Evolutionary conservation across 2,329 filamentous ascomycete genomes (phyloP), one percentile per base, ranked within the genome.

Genomic region (Cladosporium velox): DNA sequence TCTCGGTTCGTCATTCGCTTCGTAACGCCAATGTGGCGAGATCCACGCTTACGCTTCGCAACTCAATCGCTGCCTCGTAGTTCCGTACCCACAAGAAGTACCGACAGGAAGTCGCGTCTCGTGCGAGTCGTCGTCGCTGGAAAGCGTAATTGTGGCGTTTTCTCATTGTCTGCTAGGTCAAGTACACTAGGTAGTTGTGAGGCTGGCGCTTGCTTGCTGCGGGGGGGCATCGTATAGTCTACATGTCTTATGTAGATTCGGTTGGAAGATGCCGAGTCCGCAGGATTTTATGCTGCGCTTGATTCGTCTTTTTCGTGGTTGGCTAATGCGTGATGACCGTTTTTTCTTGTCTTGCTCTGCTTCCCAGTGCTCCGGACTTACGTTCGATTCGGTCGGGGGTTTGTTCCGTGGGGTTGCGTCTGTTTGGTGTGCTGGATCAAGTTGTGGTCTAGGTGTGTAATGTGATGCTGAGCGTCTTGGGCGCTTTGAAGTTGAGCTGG

Each of bases 61-160:
- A 47, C 41, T 47, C 41, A 47, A 47, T 47, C 41, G 41, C 41
- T 47, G n/a, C n/a, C 10, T 21, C 41, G 41, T 21, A 44, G 7
- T 30, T 34, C 3, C 52, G 52, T 55, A 55, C 28, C 28, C 30
- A 10, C 38, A 3, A n/a, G 38, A 41, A 47, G 24, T 47, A 59
- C 57, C 57, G 57, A 41, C 57, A 28, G 52, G 41, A 21, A 14
- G 18, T 44, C 38, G 38, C 57, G 57, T 59, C 35, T 41, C 21
- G 44, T 51, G 44, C 11, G 47, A 30, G 51, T 32, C 18, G 28
- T 54, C 26, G 44, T 32, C 24, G 28, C 59, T 62, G n/a, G 5
- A 62, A 62, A 62, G 59, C 59, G 59, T 62, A 62, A 62, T 62
- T 28, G 47, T 62, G 44, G 47, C 47, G 44, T 34, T 60, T 21